Evolutionary conservation across 805 yeast species (phyloP), one percentile per base, ranked within the genome.

Genomic region (Cyberlindnera euphorbiiphila): DNA sequence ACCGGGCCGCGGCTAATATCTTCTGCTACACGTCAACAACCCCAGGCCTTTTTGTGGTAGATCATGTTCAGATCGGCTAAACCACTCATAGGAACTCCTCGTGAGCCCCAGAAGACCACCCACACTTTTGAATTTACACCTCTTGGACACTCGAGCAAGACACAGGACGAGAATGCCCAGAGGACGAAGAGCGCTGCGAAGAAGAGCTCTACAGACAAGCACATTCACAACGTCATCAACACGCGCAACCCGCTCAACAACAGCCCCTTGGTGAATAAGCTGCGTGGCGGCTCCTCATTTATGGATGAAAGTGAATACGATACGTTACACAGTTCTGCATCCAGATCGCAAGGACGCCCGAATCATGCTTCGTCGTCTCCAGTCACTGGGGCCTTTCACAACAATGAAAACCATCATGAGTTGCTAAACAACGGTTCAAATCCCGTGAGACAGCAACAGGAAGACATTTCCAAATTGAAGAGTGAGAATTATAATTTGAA

Each of bases 401-500:
- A 14, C 22, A 32, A 42, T 12, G 42, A 37, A 12, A 25, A 25
- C 6, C 51, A 48, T 26, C 37, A 25, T 18, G 46, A 46, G 19
- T 30, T 53, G 33, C 37, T 53, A 6, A 45, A 47, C 29, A 44
- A 42, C 40, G 58, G 57, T 1, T 52, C 57, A 15, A 55, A 59
- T 35, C 61, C 64, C 4, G 51, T 59, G 12, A 54, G 46, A 29
- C 59, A 50, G 25, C 62, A 59, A 43, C 55, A 57, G 37, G 52
- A 53, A 29, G 42, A 54, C 28, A 42, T 55, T 9, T 45, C 58
- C 13, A 53, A 55, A 39, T 56, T 70, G 22, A 57, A 63, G 38
- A 57, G 64, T 9, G 75, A 70, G 25, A 70, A 70, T 42, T 66
- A 65, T 46, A 66, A 65, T 36, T 54, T 70, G 45, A 70, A 68